These are phyloP conservation scores for Ustilago sp. DNA, from an alignment of 1,284 basidiomycete genomes.

Conservation along the genomic window DNA sequence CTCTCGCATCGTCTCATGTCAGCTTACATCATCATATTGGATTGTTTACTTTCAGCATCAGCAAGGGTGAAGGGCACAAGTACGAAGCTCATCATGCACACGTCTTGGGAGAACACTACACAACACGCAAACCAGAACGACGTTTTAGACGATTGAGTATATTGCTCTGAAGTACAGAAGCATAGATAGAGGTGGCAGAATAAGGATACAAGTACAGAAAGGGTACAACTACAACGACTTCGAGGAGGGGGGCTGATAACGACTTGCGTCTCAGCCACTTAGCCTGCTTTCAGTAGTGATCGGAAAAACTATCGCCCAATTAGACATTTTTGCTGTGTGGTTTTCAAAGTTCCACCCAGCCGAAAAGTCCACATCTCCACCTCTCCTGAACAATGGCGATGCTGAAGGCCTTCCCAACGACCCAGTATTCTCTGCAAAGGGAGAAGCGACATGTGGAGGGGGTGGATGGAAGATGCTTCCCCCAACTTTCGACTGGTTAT, in stretches of 20 bases:
- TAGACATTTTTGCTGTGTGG: neutral
- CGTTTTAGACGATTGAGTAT: no score
- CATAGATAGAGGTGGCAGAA: neutral
- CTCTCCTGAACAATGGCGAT: neutral
- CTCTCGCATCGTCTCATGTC: no score
- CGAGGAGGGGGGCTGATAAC: neutral
- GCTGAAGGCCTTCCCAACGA: neutral
- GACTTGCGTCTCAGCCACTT: neutral
- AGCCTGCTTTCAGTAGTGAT: conserved; percentile 10
- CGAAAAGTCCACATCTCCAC: conserved; percentile 19
- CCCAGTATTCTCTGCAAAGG: neutral
- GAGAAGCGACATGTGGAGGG: neutral
- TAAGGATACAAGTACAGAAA: conserved; percentile 4
- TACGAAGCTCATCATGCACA: no score
- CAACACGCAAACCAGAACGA: neutral
- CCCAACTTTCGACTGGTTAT: neutral
- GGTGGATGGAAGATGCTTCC: conserved; percentile 21
- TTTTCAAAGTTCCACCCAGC: conserved; percentile 35
- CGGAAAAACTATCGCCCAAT: neutral
- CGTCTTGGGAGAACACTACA: no score
- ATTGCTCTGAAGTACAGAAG: no score
- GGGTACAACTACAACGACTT: conserved; percentile 12
- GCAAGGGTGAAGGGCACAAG: no score
- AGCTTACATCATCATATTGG: no score
- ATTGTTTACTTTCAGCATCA: no score